Evolutionary conservation across 805 yeast genomes (phyloP).

Genomic region (Debaryomyces castellii): DNA sequence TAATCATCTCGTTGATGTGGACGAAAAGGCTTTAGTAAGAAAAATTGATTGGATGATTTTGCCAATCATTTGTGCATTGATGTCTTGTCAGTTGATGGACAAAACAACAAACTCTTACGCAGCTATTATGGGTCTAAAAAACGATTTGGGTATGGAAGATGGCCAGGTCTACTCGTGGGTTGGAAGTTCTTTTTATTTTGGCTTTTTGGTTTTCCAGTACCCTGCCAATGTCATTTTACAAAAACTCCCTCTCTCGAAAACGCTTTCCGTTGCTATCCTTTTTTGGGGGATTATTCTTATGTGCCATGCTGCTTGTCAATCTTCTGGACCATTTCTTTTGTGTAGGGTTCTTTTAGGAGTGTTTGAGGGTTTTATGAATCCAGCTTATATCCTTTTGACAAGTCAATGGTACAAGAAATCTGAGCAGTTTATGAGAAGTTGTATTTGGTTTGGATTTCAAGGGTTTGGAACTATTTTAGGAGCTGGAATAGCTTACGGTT

Average conservation of each 20-base stretch:
- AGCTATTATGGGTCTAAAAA: conserved; percentile 44
- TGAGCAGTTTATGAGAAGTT: conserved; percentile 31
- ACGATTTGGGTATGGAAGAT: conserved; percentile 34
- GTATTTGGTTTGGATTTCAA: conserved; percentile 34
- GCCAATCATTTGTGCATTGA: conserved; percentile 34
- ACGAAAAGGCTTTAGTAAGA: neutral
- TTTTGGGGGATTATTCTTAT: conserved; percentile 8
- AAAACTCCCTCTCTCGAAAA: conserved; percentile 19
- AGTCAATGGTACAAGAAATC: conserved; percentile 12
- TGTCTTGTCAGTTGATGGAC: conserved; percentile 43
- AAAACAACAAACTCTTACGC: conserved; percentile 45
- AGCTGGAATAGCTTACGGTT: conserved; percentile 28
- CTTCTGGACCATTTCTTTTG: conserved; percentile 4
- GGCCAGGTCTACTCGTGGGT: conserved; percentile 45
- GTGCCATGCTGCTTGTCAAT: conserved; percentile 3
- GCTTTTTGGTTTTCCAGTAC: conserved; percentile 12
- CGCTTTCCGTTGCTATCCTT: conserved; percentile 13
- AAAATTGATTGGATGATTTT: conserved; percentile 9
- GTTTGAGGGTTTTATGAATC: conserved; percentile 18
- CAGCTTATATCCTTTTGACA: conserved; percentile 9
- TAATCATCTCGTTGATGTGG: too few species aligned
- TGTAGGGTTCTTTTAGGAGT: conserved; percentile 14
- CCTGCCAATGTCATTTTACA: conserved; percentile 7
- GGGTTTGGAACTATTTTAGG: conserved; percentile 39
- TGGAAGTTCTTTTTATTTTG: conserved; percentile 45